Base-by-base conservation (phyloP, 805 yeast genomes). In the Cyberlindnera americana region DNA sequence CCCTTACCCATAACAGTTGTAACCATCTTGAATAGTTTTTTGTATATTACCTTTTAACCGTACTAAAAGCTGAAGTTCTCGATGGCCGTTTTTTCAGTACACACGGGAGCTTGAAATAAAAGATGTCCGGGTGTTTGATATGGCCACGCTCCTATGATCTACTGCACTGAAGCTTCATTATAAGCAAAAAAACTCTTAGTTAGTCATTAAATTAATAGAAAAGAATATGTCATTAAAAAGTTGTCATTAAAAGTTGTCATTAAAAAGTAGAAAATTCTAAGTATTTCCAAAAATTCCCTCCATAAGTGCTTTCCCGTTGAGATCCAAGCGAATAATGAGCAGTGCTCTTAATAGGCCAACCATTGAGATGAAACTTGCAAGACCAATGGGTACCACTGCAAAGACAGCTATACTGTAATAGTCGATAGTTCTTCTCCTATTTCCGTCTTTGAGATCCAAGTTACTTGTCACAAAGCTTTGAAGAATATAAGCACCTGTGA, bases 351-450 rank as follows among this genome's bases (percentile, higher is more conserved):
- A 65, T 27, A 91, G 65, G 0, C 90, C 93, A 26, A 89, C 69
- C 95, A 90, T 87, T 3, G 98, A 89, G 18, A 90, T 64, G 54
- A 93, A 91, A 52, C 96, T 86, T 5, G 98, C 97, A 44, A 91
- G 56, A 0, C 99, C 98, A 14, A 91, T 88, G 0, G 99, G 99
- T n/a, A 91, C 96, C 29, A 91, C 99, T 2, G 98, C 97, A 65
- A 87, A 91, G 2, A 91, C 97, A 1, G 85, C 88, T 35, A 93
- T 85, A 50, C 84, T 86, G 60, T 88, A 87, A 40, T 90, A 70
- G 59, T 91, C 95, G 44, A 90, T 85, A 25, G 89, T 81, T 39
- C 96, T 71, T 29, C 47, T 46, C 28, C 49, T 50, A 19, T 48
- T 52, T 15, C 47, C 70, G 31, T 59, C 50, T 26, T 64, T 60